These are phyloP conservation scores for Saprolegnia parasitica DNA, from an alignment of 352 stramenopile genomes.

Conservation along the genomic window DNA sequence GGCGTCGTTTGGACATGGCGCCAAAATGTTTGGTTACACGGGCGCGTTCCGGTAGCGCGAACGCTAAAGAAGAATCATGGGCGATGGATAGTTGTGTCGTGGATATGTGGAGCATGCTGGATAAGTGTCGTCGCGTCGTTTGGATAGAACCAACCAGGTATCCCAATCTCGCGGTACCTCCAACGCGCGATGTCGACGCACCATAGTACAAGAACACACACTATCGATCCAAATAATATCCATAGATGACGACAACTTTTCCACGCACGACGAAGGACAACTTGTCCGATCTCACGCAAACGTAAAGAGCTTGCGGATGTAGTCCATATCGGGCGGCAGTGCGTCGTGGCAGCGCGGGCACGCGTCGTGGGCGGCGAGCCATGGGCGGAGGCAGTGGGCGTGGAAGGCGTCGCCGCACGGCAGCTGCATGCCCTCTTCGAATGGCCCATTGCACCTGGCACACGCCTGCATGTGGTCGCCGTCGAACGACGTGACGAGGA, in stretches of 20 bases:
- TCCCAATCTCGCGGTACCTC: too few species aligned
- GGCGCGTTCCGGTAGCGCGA: background rate
- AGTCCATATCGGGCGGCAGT: background rate
- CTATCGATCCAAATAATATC: background rate
- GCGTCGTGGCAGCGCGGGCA: background rate
- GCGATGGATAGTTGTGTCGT: too few species aligned
- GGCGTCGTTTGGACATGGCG: background rate
- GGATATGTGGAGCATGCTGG: too few species aligned
- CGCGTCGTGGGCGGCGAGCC: background rate
- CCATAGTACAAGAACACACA: too few species aligned
- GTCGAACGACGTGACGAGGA: background rate
- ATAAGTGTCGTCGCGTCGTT: background rate
- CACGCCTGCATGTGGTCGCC: background rate
- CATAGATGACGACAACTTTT: background rate
- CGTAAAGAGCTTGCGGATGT: constrained; percentile 12
- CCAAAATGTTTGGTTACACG: constrained; percentile 19
- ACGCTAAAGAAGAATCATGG: too few species aligned
- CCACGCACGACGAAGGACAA: background rate
- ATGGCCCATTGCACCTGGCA: background rate
- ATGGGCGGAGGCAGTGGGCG: background rate
- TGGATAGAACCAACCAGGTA: too few species aligned
- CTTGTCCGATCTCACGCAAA: background rate
- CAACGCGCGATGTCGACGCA: too few species aligned
- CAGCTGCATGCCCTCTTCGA: background rate
- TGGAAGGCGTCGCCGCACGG: constrained; percentile 8